phyloP scores from a whole-genome alignment of 1,139 yeast species.

The Scheffersomyces lignicola region DNA sequence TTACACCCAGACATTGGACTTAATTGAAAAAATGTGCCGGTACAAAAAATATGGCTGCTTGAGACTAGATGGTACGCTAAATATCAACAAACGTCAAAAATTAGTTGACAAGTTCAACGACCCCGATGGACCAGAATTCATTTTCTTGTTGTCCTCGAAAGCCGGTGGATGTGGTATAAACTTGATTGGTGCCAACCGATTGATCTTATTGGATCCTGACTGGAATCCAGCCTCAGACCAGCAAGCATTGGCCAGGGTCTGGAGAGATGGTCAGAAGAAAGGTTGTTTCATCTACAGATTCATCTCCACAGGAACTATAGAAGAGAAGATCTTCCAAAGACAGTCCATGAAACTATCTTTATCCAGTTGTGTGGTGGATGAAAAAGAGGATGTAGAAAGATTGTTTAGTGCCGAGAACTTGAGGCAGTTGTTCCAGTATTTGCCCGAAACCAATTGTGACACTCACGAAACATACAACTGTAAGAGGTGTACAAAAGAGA shows the following conservation, averaged over 20 bases:
- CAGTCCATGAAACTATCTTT: conserved; percentile 95
- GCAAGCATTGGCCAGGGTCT: conserved; percentile 95
- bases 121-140: conserved; percentile 85
- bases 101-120: conserved; percentile 89
- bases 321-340: conserved; percentile 93
- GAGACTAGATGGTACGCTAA: conserved; percentile 90
- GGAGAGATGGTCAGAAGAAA: conserved; percentile 99
- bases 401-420: conserved; percentile 82
- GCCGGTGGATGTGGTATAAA: conserved; percentile 99
- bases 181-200: conserved; percentile 91
- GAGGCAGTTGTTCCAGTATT: conserved; percentile 71
- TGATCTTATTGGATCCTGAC: conserved; percentile 90
- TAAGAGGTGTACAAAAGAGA: conserved; percentile 64
- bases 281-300: conserved; percentile 94
- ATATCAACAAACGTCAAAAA: conserved; percentile 88
- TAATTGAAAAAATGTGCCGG: conserved; percentile 85
- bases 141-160: conserved; percentile 85
- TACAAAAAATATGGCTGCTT: conserved; percentile 71
- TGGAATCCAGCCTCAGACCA: conserved; percentile 99
- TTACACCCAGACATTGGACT: conserved; percentile 89
- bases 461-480: conserved; percentile 94
- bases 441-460: conserved; percentile 71
- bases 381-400: conserved; percentile 91
- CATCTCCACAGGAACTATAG: conserved; percentile 92
- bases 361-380: conserved; percentile 96